Base-by-base conservation (phyloP, 768 basidiomycete genomes). In the Lactarius tabidus region DNA sequence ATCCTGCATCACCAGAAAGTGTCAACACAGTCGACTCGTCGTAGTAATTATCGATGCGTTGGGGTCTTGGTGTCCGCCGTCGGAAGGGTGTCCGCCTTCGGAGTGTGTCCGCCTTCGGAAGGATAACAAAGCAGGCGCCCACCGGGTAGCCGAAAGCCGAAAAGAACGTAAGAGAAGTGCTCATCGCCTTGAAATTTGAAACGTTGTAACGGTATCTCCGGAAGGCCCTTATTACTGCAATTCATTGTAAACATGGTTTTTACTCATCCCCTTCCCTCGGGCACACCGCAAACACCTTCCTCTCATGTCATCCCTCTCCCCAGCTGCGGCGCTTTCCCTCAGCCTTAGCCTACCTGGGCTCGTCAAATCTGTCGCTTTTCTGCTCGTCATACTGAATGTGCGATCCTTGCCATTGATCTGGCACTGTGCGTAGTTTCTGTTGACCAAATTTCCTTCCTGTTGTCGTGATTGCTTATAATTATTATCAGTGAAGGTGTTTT, bases 41-140 rank as follows among this genome's bases (percentile, higher is more conserved):
- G n/a, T 23, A 45, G 43, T 45, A n/a, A n/a, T n/a, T n/a, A n/a
- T n/a, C n/a, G 43, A 64, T 73, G 72, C 73, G 91, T 91, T 79
- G 93, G 91, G 72, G 92, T 95, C 84, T 96, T 95, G 69, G 89
- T 90, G 77, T 93, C 96, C 73, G 91, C 86, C 85, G 97, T 97
- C 68, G 95, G 82, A 71, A 95, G 93, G 87, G 97, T n/a, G n/a
- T n/a, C n/a, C n/a, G n/a, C n/a, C n/a, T n/a, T n/a, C n/a, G n/a
- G n/a, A n/a, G n/a, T n/a, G n/a, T n/a, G n/a, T n/a, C n/a, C n/a
- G n/a, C n/a, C n/a, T n/a, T n/a, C n/a, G n/a, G n/a, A n/a, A n/a
- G n/a, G n/a, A n/a, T n/a, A n/a, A n/a, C n/a, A n/a, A n/a, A n/a
- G n/a, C n/a, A n/a, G n/a, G n/a, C n/a, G n/a, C n/a, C n/a, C n/a